phyloP scores from a whole-genome alignment of 345 rosid genomes.

The Ceriops tagal region DNA sequence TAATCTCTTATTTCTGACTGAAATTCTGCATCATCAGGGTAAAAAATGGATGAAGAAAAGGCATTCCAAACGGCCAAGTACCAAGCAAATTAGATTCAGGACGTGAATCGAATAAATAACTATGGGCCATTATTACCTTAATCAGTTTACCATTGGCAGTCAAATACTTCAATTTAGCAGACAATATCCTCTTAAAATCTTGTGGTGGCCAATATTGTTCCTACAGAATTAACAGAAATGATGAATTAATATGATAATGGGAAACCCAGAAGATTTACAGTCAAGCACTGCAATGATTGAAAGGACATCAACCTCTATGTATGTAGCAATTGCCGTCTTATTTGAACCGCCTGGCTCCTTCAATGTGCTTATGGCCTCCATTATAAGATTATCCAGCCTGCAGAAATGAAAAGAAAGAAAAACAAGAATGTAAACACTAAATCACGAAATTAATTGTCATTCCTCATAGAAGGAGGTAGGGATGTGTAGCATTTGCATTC shows the following conservation, averaged over 20 bases:
- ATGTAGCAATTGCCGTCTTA: conserved; percentile 75
- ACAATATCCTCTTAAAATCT: conserved; percentile 80
- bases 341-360: conserved; percentile 93
- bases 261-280: too few species aligned
- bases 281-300: too few species aligned
- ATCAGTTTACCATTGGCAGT: conserved; percentile 68
- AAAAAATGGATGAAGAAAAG: too few species aligned
- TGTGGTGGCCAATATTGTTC: conserved; percentile 93
- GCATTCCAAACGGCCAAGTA: neutral
- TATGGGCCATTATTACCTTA: conserved; percentile 50
- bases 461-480: neutral
- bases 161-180: conserved; percentile 76
- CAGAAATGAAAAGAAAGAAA: conserved; percentile 10
- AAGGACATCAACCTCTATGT: conserved; percentile 62
- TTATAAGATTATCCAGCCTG: conserved; percentile 85
- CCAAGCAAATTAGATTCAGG: neutral
- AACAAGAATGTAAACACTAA: neutral
- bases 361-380: conserved; percentile 82
- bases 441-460: neutral
- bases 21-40: too few species aligned
- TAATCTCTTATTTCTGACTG: neutral
- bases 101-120: neutral
- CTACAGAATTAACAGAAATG: conserved; percentile 32
- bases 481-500: too few species aligned
- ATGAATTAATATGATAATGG: conserved; percentile 4